Base-by-base conservation (phyloP, 306 rosid genomes). In the Sphenostylis stenocarpa region DNA sequence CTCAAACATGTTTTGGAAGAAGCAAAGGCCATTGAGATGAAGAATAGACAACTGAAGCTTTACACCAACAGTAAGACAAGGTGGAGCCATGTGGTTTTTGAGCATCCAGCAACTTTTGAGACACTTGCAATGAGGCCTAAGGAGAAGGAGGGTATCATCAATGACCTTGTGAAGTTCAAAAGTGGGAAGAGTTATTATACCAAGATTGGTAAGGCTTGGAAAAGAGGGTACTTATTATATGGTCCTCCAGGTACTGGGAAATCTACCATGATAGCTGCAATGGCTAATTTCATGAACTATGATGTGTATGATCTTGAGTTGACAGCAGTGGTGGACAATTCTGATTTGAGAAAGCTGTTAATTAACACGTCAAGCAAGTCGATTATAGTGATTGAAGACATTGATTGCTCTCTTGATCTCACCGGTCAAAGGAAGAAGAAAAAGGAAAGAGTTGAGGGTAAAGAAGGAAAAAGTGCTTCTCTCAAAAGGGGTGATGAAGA, bases 181-280 rank as follows among this genome's bases (percentile, higher is more conserved):
- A 33, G 16, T 0, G 91, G 91, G 20, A 90, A 86, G 29, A 68
- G 48, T 17, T 89, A 85, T 61, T 89, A 87, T 53, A 53, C 52
- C 0, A 87, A 76, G 20, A 57, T 90, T 24, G 94, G 91, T 0
- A 87, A 87, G 76, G 69, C 94, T 20, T 90, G 90, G 91, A 90
- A 87, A 36, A 49, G 94, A 3, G 91, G 94, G 23, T 84, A 84
- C 28, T 72, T 89, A 0, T 61, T 89, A 0, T 87, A 82, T 7
- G 94, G 94, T 31, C 88, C 91, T 15, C 91, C 94, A 0, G 91
- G 91, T 0, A 89, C 91, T 0, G 91, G 94, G 1, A 87, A 89
- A 57, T 83, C 94, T 1, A 83, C 84, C 7, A 86, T 89, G 91
- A 73, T 90, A 3, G 82, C 81, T 4, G 89, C 91, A 33, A 90